A percentile compares a stretch with the other conserved stretches of the same genome.
These are phyloP conservation scores for Kitagawia praeruptora DNA, from an alignment of 129 eudicot genomes.

Conservation along the genomic window DNA sequence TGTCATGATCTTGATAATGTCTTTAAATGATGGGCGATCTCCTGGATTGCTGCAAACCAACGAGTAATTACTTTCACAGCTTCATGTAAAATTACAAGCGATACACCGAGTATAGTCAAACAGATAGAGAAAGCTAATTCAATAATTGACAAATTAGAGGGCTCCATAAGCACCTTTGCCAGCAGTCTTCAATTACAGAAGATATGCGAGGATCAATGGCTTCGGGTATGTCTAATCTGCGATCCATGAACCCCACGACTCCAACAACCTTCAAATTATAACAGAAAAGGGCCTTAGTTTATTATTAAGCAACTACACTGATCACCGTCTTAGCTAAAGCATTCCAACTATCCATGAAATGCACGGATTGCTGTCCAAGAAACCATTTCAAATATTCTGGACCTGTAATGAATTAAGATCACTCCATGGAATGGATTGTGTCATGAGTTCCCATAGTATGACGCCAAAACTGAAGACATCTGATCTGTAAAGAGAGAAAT, in stretches of 20 bases:
- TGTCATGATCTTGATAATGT: not conserved
- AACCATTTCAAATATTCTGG: not conserved
- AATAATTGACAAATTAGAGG: not conserved
- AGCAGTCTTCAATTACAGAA: slow-evolving; percentile 64
- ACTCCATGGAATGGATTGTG: slow-evolving; percentile 69
- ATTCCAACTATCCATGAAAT: not conserved
- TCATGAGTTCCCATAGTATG: slow-evolving; percentile 80
- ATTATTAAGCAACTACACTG: not conserved
- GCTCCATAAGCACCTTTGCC: slow-evolving; percentile 52
- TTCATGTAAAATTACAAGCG: not conserved
- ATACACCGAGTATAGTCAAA: not conserved
- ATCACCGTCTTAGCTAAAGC: not conserved
- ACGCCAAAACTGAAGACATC: slow-evolving; percentile 94
- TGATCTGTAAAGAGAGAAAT: slow-evolving; percentile 46
- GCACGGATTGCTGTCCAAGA: not conserved
- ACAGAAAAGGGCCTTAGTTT: not conserved
- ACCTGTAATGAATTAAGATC: slow-evolving; percentile 76
- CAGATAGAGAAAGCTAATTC: not conserved
- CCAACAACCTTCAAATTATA: slow-evolving; percentile 56
- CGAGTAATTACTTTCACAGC: not conserved
- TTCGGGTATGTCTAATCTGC: slow-evolving; percentile 70
- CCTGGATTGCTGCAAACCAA: not conserved
- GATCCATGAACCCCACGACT: slow-evolving; percentile 85
- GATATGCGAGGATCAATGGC: slow-evolving; percentile 52
- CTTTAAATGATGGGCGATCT: slow-evolving; percentile 5